A percentile compares a stretch with the other conserved stretches of the same genome.
phyloP scores from a whole-genome alignment of 805 yeast species.

The Suhomyces sp. region DNA sequence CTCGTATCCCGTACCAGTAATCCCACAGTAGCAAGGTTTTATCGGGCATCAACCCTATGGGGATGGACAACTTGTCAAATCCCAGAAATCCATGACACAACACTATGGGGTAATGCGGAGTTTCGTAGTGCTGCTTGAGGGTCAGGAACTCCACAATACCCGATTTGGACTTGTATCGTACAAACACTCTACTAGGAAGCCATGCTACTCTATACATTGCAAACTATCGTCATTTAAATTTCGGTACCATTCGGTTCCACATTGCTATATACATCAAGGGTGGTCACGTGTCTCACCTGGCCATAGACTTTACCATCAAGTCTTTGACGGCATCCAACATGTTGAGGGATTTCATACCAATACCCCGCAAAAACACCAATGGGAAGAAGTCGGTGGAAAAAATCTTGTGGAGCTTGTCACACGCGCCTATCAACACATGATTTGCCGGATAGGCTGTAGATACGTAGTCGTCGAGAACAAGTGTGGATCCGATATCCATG shows the following conservation, averaged over 20 bases:
- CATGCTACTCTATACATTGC: background rate
- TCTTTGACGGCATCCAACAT: slow-evolving; percentile 63
- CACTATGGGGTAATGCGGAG: slow-evolving; percentile 72
- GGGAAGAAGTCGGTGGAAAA: slow-evolving; percentile 74
- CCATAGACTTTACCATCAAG: slow-evolving; percentile 51
- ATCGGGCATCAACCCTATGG: slow-evolving; percentile 11
- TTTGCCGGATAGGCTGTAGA: slow-evolving; percentile 78
- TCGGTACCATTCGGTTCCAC: background rate
- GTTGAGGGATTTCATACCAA: slow-evolving; percentile 74
- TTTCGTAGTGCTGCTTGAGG: slow-evolving; percentile 41
- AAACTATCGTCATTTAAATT: background rate
- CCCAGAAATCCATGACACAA: slow-evolving; percentile 88
- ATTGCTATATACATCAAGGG: background rate
- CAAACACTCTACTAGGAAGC: background rate
- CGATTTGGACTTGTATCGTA: background rate
- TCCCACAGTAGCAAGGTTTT: slow-evolving; percentile 41
- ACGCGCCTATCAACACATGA: slow-evolving; percentile 78
- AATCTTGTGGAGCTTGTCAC: slow-evolving; percentile 87
- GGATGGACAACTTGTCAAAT: slow-evolving; percentile 49
- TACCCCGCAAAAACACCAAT: slow-evolving; percentile 66
- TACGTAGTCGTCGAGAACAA: slow-evolving; percentile 85
- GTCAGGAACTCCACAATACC: background rate
- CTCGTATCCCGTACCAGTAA: slow-evolving; percentile 81
- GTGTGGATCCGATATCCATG: slow-evolving; percentile 76
- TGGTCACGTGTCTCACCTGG: background rate